These are phyloP conservation scores for Termitomyces sp. DNA, from an alignment of 768 basidiomycete species.

Conservation along the genomic window DNA sequence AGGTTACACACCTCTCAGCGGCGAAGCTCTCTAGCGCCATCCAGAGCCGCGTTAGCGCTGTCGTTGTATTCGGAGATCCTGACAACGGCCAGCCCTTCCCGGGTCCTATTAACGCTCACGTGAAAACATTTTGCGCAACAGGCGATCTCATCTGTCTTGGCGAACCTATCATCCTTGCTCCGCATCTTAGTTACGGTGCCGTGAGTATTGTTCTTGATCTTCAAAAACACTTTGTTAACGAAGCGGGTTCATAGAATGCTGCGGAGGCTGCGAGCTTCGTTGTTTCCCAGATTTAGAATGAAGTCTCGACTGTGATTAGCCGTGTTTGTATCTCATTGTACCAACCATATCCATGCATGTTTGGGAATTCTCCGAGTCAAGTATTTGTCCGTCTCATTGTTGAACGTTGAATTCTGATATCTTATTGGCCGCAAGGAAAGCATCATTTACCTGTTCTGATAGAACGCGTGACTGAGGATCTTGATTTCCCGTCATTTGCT, in stretches of 20 bases:
- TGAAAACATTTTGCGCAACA: slow-evolving; percentile 17
- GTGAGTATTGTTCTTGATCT: slow-evolving; percentile 7
- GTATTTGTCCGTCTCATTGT: no score
- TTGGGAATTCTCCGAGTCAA: no score
- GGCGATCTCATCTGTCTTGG: slow-evolving; percentile 20
- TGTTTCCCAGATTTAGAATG: slow-evolving; percentile 1
- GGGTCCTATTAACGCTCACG: slow-evolving; percentile 10
- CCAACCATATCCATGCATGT: no score
- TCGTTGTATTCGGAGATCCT: slow-evolving; percentile 22
- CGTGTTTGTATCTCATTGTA: no score
- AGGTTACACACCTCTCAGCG: slow-evolving; percentile 36
- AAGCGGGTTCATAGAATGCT: background rate
- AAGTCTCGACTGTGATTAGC: no score
- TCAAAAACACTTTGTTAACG: background rate
- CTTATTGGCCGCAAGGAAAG: no score
- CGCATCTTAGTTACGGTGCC: slow-evolving; percentile 20
- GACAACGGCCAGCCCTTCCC: slow-evolving; percentile 20
- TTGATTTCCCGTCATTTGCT: no score
- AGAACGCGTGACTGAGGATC: no score
- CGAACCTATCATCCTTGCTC: slow-evolving; percentile 12
- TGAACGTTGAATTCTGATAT: no score
- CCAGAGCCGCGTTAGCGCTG: slow-evolving; percentile 18
- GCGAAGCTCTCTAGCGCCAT: slow-evolving; percentile 24
- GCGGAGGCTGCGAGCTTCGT: slow-evolving; percentile 6
- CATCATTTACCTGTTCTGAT: no score